phyloP scores from a whole-genome alignment of 306 rosid species.

The Medicago arabica region DNA sequence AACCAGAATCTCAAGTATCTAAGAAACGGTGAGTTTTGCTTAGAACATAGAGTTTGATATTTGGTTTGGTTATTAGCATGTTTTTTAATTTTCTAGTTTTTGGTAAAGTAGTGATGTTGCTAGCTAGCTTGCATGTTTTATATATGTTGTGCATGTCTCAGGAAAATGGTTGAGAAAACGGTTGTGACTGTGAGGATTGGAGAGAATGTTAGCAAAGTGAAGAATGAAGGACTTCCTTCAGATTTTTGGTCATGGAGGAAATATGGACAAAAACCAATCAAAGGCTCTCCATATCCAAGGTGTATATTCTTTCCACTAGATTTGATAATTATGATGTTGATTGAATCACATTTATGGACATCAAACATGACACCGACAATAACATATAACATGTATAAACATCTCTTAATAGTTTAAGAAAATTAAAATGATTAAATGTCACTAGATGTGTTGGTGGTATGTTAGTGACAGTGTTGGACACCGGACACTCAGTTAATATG shows the following conservation, averaged over 20 bases:
- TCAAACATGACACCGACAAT: neutral
- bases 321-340: neutral
- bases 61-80: neutral
- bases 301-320: slow-evolving; percentile 1
- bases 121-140: neutral
- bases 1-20: slow-evolving; percentile 56
- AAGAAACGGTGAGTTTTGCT: slow-evolving; percentile 56
- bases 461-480: too few relatives aligned
- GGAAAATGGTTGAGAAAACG: slow-evolving; percentile 74
- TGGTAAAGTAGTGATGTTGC: slow-evolving; percentile 13
- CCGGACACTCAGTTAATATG: too few relatives aligned
- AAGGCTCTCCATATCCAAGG: slow-evolving; percentile 98
- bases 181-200: slow-evolving; percentile 77
- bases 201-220: slow-evolving; percentile 71
- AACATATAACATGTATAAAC: too few relatives aligned
- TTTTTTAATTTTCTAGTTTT: neutral
- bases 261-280: slow-evolving; percentile 95
- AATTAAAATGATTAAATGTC: too few relatives aligned
- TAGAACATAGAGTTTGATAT: neutral
- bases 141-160: slow-evolving; percentile 41
- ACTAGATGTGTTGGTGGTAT: too few relatives aligned
- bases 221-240: slow-evolving; percentile 90
- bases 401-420: too few relatives aligned
- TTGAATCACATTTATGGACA: too few relatives aligned
- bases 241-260: slow-evolving; percentile 99